phyloP scores from a whole-genome alignment of 2,329 filamentous ascomycete species.

The Xylaria sp. region DNA sequence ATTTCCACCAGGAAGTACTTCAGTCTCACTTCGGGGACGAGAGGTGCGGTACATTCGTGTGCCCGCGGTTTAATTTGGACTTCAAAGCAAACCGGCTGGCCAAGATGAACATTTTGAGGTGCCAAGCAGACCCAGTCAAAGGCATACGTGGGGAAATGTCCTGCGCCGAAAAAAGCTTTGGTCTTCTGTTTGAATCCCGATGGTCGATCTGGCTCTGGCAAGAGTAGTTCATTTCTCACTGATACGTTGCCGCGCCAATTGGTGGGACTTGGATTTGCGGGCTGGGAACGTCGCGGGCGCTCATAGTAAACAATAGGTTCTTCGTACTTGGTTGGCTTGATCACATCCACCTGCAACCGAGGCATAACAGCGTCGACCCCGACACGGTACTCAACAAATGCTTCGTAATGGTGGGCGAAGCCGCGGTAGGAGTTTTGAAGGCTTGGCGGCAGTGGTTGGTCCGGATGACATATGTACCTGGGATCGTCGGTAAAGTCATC shows the following conservation, averaged over 20 bases:
- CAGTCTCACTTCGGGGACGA: slow-evolving; percentile 29
- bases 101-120: slow-evolving; percentile 23
- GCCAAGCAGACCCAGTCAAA: slow-evolving; percentile 35
- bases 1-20: slow-evolving; percentile 24
- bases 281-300: slow-evolving; percentile 1
- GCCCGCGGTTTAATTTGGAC: slow-evolving; percentile 28
- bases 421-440: slow-evolving; percentile 20
- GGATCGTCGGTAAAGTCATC: slow-evolving; percentile 9
- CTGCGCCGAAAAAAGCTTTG: slow-evolving; percentile 29
- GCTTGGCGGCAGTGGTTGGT: slow-evolving; percentile 32
- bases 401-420: slow-evolving; percentile 26
- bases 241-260: slow-evolving; percentile 24
- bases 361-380: slow-evolving; percentile 32
- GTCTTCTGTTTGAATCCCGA: slow-evolving; percentile 33
- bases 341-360: slow-evolving; percentile 23
- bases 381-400: slow-evolving; percentile 34
- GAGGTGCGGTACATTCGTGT: slow-evolving; percentile 25
- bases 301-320: slow-evolving; percentile 32
- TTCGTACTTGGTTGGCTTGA: slow-evolving; percentile 19
- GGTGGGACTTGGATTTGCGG: not conserved
- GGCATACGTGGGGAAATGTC: slow-evolving; percentile 30
- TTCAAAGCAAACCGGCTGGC: slow-evolving; percentile 25
- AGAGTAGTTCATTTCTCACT: slow-evolving; percentile 30
- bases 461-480: slow-evolving; percentile 7
- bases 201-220: slow-evolving; percentile 32